Percentiles rank a stretch among this genome's conserved stretches.
Conservation (phyloP, 306 rosid genomes). For the Prinsepia uniflora region DNA sequence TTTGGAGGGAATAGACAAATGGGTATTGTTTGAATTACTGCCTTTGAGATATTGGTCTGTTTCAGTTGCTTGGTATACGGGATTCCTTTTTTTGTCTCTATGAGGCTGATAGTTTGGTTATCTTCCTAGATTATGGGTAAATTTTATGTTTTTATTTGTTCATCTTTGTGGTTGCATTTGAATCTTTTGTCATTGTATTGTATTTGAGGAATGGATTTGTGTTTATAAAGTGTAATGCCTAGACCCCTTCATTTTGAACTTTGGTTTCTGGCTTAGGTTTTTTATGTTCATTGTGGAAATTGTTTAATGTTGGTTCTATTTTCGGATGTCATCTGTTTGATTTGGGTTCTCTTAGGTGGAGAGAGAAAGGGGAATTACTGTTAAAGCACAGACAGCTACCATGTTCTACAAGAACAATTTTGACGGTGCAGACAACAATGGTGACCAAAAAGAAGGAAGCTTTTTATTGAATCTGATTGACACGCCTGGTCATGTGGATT, state of each 20-base stretch:
- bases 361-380: slow-evolving; percentile 93
- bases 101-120: neutral
- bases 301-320: neutral
- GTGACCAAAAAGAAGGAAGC: slow-evolving; percentile 30
- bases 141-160: neutral
- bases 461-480: slow-evolving; percentile 75
- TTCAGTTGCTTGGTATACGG: neutral
- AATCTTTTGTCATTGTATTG: neutral
- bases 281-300: neutral
- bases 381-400: slow-evolving; percentile 95
- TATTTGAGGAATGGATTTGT: neutral
- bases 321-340: slow-evolving; percentile 7
- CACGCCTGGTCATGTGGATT: slow-evolving; percentile 93
- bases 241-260: neutral
- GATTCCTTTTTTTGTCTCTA: neutral
- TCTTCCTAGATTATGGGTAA: neutral
- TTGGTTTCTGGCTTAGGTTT: neutral
- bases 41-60: neutral
- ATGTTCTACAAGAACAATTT: slow-evolving; percentile 60
- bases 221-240: too few relatives aligned
- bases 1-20: slow-evolving; percentile 1
- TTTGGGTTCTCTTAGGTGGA: slow-evolving; percentile 60
- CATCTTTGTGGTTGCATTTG: neutral
- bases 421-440: slow-evolving; percentile 28
- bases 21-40: slow-evolving; percentile 10